Base-by-base conservation (phyloP, 2,329 filamentous ascomycete genomes). In the Calonectria pteridis region DNA sequence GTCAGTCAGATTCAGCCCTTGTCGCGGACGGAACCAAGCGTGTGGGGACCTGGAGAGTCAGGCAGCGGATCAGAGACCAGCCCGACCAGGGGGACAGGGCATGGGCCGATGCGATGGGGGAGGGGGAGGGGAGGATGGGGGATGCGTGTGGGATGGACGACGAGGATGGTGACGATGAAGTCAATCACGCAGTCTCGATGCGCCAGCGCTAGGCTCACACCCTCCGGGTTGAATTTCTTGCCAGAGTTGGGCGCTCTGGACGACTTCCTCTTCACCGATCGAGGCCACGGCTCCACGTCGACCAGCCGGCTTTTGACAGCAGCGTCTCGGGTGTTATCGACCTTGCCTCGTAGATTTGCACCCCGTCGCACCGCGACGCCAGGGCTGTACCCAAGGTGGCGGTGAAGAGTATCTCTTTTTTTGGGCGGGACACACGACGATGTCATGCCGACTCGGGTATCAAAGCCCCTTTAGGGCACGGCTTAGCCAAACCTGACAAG, bases 341-440 rank as follows among this genome's bases (percentile, higher is more conserved):
- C 51, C 72, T 73, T 20, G 49, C 40, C 68, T 70, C 74, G n/a
- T n/a, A n/a, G 58, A 75, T 65, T 65, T n/a, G 70, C 59, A 68
- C 49, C 50, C 73, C 64, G 67, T 72, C 73, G 59, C 64, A 72
- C 68, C 31, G 26, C 43, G 35, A 71, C 33, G 26, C 50, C 70
- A 63, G 46, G 51, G 58, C 59, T 55, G 69, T 67, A 70, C 65
- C 66, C 55, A 67, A 71, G 50, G 73, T 70, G 77, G 78, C 78
- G 78, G 78, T 80, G 78, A 80, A 72, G 33, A 37, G 62, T 43
- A 66, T 69, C 40, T 68, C 37, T 53, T 43, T 31, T 37, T 53
- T 43, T 26, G 58, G 58, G 59, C 35, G 66, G 40, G 28, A 73
- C 63, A 73, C 62, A 67, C 37, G 55, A 64, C 37, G 55, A 73